Conservation (phyloP, 2,329 filamentous ascomycete genomes). For the Verticillium dahliae region DNA sequence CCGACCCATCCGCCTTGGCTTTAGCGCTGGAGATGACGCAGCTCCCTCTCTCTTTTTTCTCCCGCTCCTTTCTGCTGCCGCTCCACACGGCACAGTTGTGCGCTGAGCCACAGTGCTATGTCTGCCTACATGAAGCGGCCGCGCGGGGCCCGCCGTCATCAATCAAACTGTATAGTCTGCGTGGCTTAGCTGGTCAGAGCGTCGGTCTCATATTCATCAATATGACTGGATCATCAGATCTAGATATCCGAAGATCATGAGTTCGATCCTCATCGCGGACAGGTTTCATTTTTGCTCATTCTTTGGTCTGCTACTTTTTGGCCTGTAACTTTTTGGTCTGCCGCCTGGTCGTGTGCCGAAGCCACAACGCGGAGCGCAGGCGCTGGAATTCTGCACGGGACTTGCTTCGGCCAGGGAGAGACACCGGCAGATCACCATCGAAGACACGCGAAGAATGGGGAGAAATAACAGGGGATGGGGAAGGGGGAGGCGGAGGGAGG, state of each 20-base stretch:
- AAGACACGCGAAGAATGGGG: not conserved
- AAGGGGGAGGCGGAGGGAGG: too few species aligned
- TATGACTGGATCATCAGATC: not conserved
- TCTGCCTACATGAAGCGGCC: not conserved
- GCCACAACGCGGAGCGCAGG: too few species aligned
- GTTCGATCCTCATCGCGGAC: not conserved
- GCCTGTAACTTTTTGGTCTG: not conserved
- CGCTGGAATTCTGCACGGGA: not conserved
- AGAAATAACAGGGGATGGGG: too few species aligned
- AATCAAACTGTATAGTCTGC: not conserved
- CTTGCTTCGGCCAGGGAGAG: not conserved
- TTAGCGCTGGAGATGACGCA: too few species aligned
- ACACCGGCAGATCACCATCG: not conserved
- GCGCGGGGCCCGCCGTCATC: not conserved
- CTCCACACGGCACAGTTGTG: too few species aligned
- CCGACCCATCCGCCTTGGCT: too few species aligned
- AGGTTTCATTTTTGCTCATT: not conserved
- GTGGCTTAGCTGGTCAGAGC: not conserved
- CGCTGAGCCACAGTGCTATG: too few species aligned
- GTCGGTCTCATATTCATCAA: not conserved
- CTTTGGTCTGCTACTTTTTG: not conserved
- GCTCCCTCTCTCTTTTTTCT: too few species aligned
- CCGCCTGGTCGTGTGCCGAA: too few species aligned
- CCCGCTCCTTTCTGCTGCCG: too few species aligned
- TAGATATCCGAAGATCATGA: not conserved